A percentile compares a stretch with the other conserved stretches of the same genome.
Conservation (phyloP, 495 filamentous ascomycete species). For the Podospora pseudopauciseta region DNA sequence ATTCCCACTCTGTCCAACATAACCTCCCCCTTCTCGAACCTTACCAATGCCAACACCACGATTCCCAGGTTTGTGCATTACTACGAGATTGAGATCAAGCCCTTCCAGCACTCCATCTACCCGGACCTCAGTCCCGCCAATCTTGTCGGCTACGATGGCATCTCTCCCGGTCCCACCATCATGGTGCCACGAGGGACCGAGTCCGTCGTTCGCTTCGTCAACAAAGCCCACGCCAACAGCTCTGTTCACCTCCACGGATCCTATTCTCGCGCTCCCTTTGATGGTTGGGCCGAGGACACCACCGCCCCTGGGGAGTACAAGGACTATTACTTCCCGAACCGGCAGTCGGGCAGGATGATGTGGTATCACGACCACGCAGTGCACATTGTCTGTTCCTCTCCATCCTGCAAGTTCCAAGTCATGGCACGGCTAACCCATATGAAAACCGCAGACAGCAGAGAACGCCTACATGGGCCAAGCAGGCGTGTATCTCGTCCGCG, state of each 20-base stretch:
- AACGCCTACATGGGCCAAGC: constrained; percentile 51
- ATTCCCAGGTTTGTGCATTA: background rate
- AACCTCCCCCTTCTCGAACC: background rate
- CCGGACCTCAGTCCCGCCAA: constrained; percentile 40
- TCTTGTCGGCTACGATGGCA: constrained; percentile 50
- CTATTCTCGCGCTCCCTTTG: constrained; percentile 33
- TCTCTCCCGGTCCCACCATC: constrained; percentile 48
- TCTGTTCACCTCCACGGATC: constrained; percentile 51
- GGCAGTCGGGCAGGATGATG: constrained; percentile 44
- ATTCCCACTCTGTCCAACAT: too few species aligned
- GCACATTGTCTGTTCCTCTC: constrained; percentile 2
- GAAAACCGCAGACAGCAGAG: constrained; percentile 26
- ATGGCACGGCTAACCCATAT: too few species aligned
- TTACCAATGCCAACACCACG: background rate
- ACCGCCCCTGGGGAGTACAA: constrained; percentile 49
- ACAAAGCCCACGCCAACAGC: constrained; percentile 33
- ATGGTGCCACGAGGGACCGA: constrained; percentile 40
- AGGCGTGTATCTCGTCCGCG: constrained; percentile 38
- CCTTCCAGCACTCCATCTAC: constrained; percentile 42
- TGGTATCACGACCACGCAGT: constrained; percentile 56
- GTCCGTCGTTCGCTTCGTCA: constrained; percentile 49
- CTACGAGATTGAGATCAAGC: constrained; percentile 43
- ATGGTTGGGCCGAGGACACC: constrained; percentile 54
- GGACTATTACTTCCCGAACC: constrained; percentile 56
- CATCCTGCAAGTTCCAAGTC: too few species aligned